These are phyloP conservation scores for Luffa aegyptiaca DNA, from an alignment of 306 rosid genomes.

Conservation along the genomic window DNA sequence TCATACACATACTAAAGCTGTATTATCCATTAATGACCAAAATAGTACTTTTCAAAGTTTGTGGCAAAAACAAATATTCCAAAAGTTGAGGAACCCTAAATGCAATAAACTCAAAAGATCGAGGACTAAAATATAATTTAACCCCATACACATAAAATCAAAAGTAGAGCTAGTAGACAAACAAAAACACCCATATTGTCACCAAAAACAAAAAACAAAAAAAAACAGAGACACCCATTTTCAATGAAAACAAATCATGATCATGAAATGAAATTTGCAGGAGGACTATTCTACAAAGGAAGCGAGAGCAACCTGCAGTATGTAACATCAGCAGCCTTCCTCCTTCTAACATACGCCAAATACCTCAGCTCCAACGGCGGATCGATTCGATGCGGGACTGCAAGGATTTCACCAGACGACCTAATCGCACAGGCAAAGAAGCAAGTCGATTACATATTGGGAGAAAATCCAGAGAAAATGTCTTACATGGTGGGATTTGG, in stretches of 20 bases:
- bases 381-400: conserved; percentile 31
- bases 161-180: neutral
- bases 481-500: conserved; percentile 92
- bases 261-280: conserved; percentile 19
- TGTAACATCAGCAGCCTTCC: conserved; percentile 55
- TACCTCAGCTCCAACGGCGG: conserved; percentile 35
- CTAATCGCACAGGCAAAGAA: conserved; percentile 43
- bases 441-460: conserved; percentile 79
- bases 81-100: neutral
- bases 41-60: neutral
- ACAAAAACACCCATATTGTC: neutral
- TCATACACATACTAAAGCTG: neutral
- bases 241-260: neutral
- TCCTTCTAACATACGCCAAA: conserved; percentile 51
- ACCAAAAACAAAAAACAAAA: too few species aligned
- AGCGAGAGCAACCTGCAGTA: conserved; percentile 82
- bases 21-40: neutral
- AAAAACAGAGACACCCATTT: neutral
- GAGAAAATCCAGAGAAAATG: conserved; percentile 55
- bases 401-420: conserved; percentile 29
- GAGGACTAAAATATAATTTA: neutral
- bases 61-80: neutral
- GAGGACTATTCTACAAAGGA: conserved; percentile 60
- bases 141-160: neutral
- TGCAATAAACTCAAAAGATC: too few species aligned